Conservation (phyloP, 305 asterid genomes). For the Lippia alba region DNA sequence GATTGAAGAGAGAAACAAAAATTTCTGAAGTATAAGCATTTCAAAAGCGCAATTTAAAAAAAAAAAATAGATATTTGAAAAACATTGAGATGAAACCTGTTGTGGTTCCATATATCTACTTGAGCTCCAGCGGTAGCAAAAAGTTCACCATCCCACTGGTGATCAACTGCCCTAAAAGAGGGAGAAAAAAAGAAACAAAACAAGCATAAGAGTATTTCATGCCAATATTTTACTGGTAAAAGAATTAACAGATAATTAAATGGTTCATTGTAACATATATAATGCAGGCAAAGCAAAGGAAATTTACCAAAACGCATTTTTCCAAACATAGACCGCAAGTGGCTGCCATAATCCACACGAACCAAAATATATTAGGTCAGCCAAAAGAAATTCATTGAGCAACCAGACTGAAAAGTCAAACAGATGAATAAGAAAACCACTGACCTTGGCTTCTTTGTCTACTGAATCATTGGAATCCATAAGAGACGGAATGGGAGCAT, state of each 20-base stretch:
- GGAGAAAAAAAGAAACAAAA: constrained; percentile 23
- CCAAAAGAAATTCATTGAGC: constrained; percentile 29
- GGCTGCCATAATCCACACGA: constrained; percentile 57
- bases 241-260: constrained; percentile 6
- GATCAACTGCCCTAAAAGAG: constrained; percentile 87
- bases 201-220: neutral
- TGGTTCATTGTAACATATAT: neutral
- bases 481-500: constrained; percentile 66
- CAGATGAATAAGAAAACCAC: constrained; percentile 33
- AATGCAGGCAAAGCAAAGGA: constrained; percentile 16
- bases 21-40: constrained; percentile 23
- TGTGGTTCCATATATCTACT: constrained; percentile 96
- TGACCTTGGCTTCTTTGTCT: constrained; percentile 55
- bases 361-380: constrained; percentile 34
- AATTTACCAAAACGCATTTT: constrained; percentile 83
- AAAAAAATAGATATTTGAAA: neutral
- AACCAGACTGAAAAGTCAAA: constrained; percentile 10
- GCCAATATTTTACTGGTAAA: constrained; percentile 2
- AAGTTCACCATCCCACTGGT: constrained; percentile 84
- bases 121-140: constrained; percentile 99
- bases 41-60: neutral
- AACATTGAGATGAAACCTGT: constrained; percentile 58
- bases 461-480: constrained; percentile 49
- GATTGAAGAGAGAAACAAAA: constrained; percentile 36
- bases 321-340: constrained; percentile 74